Evolutionary conservation across 371 early-diverging fungal species (phyloP).

Genomic region (Capillidium heterosporum): DNA sequence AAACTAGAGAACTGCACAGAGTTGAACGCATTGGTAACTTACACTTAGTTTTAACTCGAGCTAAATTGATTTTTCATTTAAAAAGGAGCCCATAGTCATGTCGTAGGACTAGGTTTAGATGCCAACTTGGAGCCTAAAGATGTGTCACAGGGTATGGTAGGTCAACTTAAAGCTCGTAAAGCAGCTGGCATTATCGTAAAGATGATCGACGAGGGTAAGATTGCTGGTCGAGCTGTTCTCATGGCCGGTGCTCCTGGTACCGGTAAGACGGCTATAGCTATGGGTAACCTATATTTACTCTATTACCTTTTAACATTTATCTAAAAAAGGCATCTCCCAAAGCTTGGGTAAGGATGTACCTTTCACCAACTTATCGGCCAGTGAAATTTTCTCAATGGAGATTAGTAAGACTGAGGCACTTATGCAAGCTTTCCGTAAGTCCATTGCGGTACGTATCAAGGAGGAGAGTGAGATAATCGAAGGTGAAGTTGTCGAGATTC

Average conservation of each 20-base stretch:
- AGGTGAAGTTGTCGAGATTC: slow-evolving; percentile 98
- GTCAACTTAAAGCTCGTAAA: slow-evolving; percentile 86
- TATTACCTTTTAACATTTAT: not conserved
- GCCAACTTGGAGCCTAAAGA: slow-evolving; percentile 74
- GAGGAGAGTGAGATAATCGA: slow-evolving; percentile 97
- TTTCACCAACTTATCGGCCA: slow-evolving; percentile 89
- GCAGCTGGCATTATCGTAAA: slow-evolving; percentile 89
- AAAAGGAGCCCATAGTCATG: slow-evolving; percentile 93
- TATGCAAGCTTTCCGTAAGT: slow-evolving; percentile 93
- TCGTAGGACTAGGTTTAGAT: slow-evolving; percentile 74
- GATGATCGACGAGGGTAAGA: slow-evolving; percentile 88
- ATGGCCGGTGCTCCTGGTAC: slow-evolving; percentile 98
- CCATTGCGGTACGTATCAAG: slow-evolving; percentile 94
- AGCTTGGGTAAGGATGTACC: slow-evolving; percentile 88
- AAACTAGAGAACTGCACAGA: slow-evolving; percentile 33
- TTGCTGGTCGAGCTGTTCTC: slow-evolving; percentile 91
- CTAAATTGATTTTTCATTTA: not conserved
- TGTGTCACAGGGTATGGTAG: slow-evolving; percentile 94
- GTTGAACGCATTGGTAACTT: slow-evolving; percentile 47
- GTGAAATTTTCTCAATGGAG: slow-evolving; percentile 94
- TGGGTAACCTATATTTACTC: slow-evolving; percentile 28
- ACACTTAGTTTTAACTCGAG: not conserved
- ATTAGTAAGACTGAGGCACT: slow-evolving; percentile 97
- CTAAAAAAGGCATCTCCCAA: slow-evolving; percentile 53
- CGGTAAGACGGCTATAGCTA: slow-evolving; percentile 89